Evolutionary conservation across 2,329 filamentous ascomycete genomes (phyloP), one percentile per base, ranked within the genome.

Genomic region (Aspergillus spinulosporus): DNA sequence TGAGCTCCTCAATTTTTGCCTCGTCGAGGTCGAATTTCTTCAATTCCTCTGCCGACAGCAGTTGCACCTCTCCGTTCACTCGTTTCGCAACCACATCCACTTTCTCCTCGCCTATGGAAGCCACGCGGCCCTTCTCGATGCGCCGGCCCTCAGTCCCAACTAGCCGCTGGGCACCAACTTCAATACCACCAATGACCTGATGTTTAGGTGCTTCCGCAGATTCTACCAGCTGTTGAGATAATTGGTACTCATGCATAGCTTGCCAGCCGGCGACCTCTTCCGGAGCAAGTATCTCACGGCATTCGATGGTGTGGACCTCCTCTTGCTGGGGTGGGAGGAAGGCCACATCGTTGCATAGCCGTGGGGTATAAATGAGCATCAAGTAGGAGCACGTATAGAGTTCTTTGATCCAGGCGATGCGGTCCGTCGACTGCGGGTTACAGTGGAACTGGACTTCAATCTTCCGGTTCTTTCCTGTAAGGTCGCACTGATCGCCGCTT

Each of bases 321-420:
- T 88, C 88, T 59, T 90, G 87, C 64, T 88, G 85, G 0, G 91
- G 90, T 0, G 92, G 92, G 53, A 88, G 78, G 71, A 97, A 97
- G 7, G 91, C 91, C 7, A 90, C 84, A 64, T 97, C 92, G 68
- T 88, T 85, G 76, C 92, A 97, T 9, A 97, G 84, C 0, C 91
- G 86, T 0, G 92, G 90, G 0, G 92, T 96, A 70, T 96, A 89
- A 60, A 97, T 84, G 32, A 96, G 85, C 92, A 97, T 96, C 52
- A 96, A 80, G 70, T 97, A 97, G 9, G 90, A 86, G 75, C 92
- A 97, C 8, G 91, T 96, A 2, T 88, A 89, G 1, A 93, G 85
- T 72, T 97, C 92, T 73, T 96, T 96, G 74, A 97, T 95, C 85
- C 90, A 92, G 43, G 88, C 88, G 65, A 97, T 96, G 47, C 88